Conservation (phyloP, 2,329 filamentous ascomycete species). For the Zalaria sp. region DNA sequence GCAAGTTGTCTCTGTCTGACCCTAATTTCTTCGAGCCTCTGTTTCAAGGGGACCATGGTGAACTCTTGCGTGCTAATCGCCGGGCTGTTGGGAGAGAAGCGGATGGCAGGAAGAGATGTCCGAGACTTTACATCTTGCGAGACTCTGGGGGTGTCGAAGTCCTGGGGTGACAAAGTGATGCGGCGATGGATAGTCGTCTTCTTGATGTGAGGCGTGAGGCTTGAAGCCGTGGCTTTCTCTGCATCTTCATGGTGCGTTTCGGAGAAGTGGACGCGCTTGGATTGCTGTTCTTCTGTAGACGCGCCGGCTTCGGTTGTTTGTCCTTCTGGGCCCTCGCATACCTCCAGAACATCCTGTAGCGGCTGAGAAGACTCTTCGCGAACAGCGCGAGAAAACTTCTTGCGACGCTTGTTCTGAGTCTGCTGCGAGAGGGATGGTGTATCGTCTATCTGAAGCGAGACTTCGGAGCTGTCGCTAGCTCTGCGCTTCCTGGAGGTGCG, state of each 20-base stretch:
- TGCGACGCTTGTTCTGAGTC: constrained; percentile 4
- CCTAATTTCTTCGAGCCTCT: constrained; percentile 18
- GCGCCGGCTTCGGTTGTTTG: constrained; percentile 1
- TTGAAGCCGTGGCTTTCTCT: constrained; percentile 13
- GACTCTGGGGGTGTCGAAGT: constrained; percentile 7
- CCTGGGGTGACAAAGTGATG: constrained; percentile 14
- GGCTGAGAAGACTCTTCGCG: background rate
- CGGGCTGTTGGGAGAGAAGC: constrained; percentile 9
- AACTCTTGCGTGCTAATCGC: constrained; percentile 12
- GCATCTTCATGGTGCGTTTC: constrained; percentile 7
- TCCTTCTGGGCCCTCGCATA: constrained; percentile 2
- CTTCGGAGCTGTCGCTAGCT: constrained; percentile 6
- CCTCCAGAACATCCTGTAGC: constrained; percentile 2
- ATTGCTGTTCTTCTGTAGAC: background rate
- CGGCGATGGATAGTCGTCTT: constrained; percentile 17
- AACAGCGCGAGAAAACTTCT: constrained; percentile 3
- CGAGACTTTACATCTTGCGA: constrained; percentile 13
- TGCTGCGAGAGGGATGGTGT: constrained; percentile 1
- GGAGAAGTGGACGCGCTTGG: constrained; percentile 17
- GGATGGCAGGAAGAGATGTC: constrained; percentile 16
- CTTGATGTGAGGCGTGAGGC: constrained; percentile 18
- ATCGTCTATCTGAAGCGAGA: constrained; percentile 1
- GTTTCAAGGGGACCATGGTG: constrained; percentile 15
- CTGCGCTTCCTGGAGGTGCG: constrained; percentile 6
- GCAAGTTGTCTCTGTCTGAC: constrained; percentile 12